Evolutionary conservation across 164 flowering plant species (phyloP).

Genomic region (Brasenia schreberi): DNA sequence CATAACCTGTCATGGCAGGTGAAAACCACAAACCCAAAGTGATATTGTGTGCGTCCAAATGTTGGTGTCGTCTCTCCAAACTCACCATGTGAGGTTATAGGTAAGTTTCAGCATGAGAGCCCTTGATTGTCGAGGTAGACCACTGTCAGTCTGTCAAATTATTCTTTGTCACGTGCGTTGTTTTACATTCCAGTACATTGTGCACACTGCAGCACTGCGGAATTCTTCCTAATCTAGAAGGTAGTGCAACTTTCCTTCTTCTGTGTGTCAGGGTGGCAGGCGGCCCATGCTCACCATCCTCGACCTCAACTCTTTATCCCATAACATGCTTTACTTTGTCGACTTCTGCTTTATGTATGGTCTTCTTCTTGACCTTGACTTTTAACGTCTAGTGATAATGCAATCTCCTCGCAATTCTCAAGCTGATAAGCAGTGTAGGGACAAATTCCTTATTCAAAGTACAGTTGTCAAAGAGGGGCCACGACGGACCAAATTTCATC

Average conservation of each 20-base stretch:
- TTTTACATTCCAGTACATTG: too few relatives aligned
- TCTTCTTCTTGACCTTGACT: not conserved
- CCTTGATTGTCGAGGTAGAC: not conserved
- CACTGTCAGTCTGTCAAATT: not conserved
- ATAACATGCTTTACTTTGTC: not conserved
- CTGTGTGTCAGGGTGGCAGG: not conserved
- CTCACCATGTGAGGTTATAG: constrained; percentile 50
- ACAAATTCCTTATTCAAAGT: constrained; percentile 82
- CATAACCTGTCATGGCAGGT: constrained; percentile 38
- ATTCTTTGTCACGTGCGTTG: too few relatives aligned
- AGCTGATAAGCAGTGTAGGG: constrained; percentile 64
- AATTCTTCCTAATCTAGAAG: not conserved
- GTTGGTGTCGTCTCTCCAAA: constrained; percentile 56
- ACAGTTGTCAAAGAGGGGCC: constrained; percentile 52
- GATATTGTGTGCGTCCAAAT: constrained; percentile 75
- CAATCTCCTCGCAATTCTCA: constrained; percentile 55
- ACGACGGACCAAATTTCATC: constrained; percentile 48
- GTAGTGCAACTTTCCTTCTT: not conserved
- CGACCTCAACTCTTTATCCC: not conserved
- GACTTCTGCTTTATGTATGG: not conserved
- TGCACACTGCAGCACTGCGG: too few relatives aligned
- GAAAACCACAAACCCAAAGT: constrained; percentile 84
- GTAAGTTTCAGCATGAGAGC: constrained; percentile 16
- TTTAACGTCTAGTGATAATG: constrained; percentile 50
- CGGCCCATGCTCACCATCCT: not conserved